Base-by-base conservation (phyloP, 768 basidiomycete species). In the Leccinum fibrillosum region DNA sequence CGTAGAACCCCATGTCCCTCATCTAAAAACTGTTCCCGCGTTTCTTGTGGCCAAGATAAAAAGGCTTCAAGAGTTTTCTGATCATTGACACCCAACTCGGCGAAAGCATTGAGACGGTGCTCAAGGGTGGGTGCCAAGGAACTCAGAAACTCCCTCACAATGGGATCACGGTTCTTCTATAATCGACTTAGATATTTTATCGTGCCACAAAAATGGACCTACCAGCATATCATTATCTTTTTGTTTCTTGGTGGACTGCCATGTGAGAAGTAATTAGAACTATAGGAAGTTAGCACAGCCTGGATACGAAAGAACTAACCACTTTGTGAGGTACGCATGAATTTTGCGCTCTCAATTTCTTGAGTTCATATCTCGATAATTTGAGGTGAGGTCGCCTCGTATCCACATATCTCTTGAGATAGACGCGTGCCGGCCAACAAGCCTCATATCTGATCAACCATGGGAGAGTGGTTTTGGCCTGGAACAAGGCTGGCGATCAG, bases 41-140 rank as follows among this genome's bases (percentile, higher is more conserved):
- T 30, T 4, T 9, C 42, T 28, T 58, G 60, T 5, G 64, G 62
- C 68, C 70, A 72, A 15, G 57, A 57, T 17, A 68, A n/a, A 54
- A 73, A 66, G 28, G 58, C 64, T 12, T 50, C 48, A 39, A 71
- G 57, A 6, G 63, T 68, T 45, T 51, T 44, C 57, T 55, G 35
- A 28, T 69, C 62, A 45, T 63, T 62, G 51, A 73, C 49, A 25
- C 70, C 71, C 49, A 72, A 47, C 50, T 47, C 19, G 5, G 48
- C 25, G 34, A 73, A 68, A 11, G 57, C 62, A 51, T 62, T 56
- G 6, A 64, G 28, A 37, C 56, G 62, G 15, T 54, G 57, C 57
- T 64, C 62, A 9, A 73, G 66, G 48, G 25, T 62, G 9, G 72
- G 68, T 25, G 23, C 35, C 51, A 66, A 47, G 30, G 70, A 64